Evolutionary conservation across 1,284 basidiomycete genomes (phyloP), one percentile per base, ranked within the genome.

Genomic region (Sphaerobolus stellatus): DNA sequence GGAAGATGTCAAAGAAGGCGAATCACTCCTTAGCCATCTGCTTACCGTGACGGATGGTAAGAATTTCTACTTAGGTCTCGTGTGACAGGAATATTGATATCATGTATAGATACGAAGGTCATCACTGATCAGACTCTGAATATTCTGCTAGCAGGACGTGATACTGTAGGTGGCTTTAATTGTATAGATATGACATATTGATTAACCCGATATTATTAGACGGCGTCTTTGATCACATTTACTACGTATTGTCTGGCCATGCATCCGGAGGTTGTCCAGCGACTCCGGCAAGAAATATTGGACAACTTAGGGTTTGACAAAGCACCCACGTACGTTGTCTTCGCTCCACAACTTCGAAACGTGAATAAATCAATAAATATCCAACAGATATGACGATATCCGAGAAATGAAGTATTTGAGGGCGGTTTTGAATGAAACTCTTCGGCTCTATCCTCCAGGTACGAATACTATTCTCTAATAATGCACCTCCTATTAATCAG

Each of bases 241-340:
- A 62, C 71, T 1, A 57, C 78, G 14, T 84, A 84, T 62, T 69
- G 78, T 62, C 72, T 84, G 16, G 68, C 82, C 3, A 70, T 69
- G 50, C 71, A 83, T 56, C 79, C 80, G 1, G 56, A 68, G 0
- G 70, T 82, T 31, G 59, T 75, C 24, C 41, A 57, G 5, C 72
- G 75, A 13, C 68, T 84, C 3, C 74, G 81, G 4, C 65, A 71
- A 27, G 82, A 84, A 59, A 72, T 83, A 6, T 52, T 78, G 16
- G 60, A 65, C 2, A 67, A 67, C n/a, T 67, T 81, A 16, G 79
- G 79, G 3, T 62, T 68, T 0, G 63, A 56, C n/a, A 55, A 62
- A 9, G 62, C 68, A 7, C 79, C 80, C 0, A 73, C 75, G 0
- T 76, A 71, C 56, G n/a, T n/a, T n/a, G n/a, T n/a, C n/a, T n/a